Base-by-base conservation (phyloP, 192 early-diverging fungal species). In the Mycoemilia scoparia region DNA sequence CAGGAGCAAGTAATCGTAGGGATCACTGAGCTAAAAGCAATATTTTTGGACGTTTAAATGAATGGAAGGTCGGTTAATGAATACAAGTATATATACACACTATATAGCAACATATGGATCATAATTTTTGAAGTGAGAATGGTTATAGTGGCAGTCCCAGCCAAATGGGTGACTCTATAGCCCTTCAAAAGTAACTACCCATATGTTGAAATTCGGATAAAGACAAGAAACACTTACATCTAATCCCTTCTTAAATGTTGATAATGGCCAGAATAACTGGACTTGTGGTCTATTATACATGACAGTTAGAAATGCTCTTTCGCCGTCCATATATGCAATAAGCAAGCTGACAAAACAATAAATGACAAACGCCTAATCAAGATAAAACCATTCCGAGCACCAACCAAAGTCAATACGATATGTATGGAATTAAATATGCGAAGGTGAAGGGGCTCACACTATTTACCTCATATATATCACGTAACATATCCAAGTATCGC, bases 401-500 rank as follows among this genome's bases (percentile, higher is more conserved):
- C 4, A 40, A 36, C 8, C 16, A 21, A 18, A 23, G 29, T 17
- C 22, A 1, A 14, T n/a, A 11, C 29, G 18, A 17, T 10, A 15
- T 6, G 36, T n/a, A 12, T 32, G 13, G 15, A 14, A 16, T 7
- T 7, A 22, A 15, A 18, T 25, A 15, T 12, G 24, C 8, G 5
- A 20, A 5, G 0, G 34, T 13, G 8, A 18, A 35, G 10, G 33
- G 19, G 24, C n/a, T 16, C 19, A 52, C n/a, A n/a, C n/a, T n/a
- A n/a, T n/a, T n/a, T n/a, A n/a, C n/a, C n/a, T 93, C 89, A 45
- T 93, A 93, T 5, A 93, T 70, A 36, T 93, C 89, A 24, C 90
- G 70, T 39, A 96, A 58, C 2, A 84, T 76, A 36, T 96, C 90
- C 3, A 91, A 70, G 38, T 85, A 91, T 35, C 82, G 79, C 14